phyloP scores from a whole-genome alignment of 2,329 filamentous ascomycete genomes.

The Aspergillus ustus region DNA sequence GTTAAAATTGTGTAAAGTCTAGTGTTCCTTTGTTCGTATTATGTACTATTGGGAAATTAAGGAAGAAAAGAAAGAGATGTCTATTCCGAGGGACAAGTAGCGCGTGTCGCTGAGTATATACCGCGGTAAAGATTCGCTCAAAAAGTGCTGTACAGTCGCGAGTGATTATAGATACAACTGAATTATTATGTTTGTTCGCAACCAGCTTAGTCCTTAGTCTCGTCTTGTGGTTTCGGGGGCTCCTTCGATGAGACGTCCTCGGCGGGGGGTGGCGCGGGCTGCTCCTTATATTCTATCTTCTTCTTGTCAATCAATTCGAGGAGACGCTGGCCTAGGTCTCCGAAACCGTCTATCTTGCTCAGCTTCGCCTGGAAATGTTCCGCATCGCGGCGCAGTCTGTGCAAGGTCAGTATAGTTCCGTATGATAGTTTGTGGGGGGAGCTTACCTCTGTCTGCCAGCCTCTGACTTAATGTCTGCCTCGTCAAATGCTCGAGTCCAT shows the following conservation, averaged over 20 bases:
- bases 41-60: background rate
- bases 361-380: constrained; percentile 73
- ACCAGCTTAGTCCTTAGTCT: background rate
- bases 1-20: background rate
- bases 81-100: background rate
- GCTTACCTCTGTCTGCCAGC: constrained; percentile 72
- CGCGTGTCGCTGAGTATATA: background rate
- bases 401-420: constrained; percentile 19
- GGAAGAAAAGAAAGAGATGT: background rate
- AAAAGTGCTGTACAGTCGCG: constrained; percentile 15
- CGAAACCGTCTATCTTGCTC: constrained; percentile 78
- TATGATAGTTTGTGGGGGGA: too few relatives aligned
- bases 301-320: constrained; percentile 54
- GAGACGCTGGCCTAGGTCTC: constrained; percentile 72
- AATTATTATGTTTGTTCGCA: constrained; percentile 7
- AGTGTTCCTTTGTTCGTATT: background rate
- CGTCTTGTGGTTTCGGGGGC: constrained; percentile 14
- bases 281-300: constrained; percentile 25
- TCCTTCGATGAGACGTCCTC: constrained; percentile 6
- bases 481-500: constrained; percentile 72
- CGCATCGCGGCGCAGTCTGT: constrained; percentile 76
- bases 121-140: background rate
- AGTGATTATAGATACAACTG: constrained; percentile 14
- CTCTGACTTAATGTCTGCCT: constrained; percentile 67
- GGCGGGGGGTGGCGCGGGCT: constrained; percentile 9